A percentile compares a stretch with the other conserved stretches of the same genome.
phyloP scores from a whole-genome alignment of 225 moss, liverwort and hornwort species.

The Pseudoscleropodium purum region DNA sequence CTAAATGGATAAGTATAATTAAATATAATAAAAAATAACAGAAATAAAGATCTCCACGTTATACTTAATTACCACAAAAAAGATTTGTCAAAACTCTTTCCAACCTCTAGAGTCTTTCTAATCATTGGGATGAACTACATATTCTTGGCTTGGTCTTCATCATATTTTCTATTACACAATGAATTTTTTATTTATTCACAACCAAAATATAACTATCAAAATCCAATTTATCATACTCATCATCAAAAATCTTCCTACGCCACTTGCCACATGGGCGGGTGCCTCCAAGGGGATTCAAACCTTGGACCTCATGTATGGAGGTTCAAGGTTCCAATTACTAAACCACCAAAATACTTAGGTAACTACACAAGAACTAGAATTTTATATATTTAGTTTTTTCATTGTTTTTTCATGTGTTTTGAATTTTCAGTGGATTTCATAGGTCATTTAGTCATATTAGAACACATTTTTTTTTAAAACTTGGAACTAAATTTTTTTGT shows the following conservation, averaged over 20 bases:
- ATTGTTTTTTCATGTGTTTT: no score
- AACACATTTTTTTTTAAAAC: no score
- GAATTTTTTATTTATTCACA: not conserved
- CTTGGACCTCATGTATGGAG: no score
- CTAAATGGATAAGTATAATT: not conserved
- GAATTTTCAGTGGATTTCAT: no score
- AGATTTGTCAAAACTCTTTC: accelerated
- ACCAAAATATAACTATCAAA: not conserved
- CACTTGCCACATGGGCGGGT: no score
- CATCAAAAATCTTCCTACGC: accelerated
- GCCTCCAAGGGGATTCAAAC: no score
- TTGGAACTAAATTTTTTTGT: no score
- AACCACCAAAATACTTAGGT: no score
- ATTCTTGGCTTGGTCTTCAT: accelerated
- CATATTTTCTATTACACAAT: not conserved
- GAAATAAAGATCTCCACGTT: not conserved
- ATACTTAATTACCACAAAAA: not conserved
- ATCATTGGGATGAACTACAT: not conserved
- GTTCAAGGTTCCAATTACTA: no score
- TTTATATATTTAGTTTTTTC: no score
- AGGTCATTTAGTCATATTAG: no score
- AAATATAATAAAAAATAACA: not conserved
- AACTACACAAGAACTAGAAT: no score
- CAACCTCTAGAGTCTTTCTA: accelerated
- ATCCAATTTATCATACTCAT: accelerated